Evolutionary conservation across 768 basidiomycete genomes (phyloP).

Genomic region (Boletus subcaerulescens): DNA sequence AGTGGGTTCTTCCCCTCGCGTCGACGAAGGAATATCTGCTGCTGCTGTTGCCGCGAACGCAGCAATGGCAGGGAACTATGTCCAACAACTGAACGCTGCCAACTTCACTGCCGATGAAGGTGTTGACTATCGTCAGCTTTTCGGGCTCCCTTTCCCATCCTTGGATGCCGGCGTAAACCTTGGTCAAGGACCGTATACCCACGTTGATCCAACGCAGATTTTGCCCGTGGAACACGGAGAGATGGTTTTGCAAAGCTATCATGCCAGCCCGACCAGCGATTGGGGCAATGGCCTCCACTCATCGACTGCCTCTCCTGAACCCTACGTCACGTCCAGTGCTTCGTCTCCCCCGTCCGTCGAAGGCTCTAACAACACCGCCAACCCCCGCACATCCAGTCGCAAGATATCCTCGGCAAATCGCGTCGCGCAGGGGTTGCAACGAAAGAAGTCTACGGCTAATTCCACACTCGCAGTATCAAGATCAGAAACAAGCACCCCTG

Average conservation of each 20-base stretch:
- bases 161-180: conserved; percentile 42
- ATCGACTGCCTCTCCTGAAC: conserved; percentile 72
- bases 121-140: conserved; percentile 60
- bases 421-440: conserved; percentile 50
- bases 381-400: conserved; percentile 37
- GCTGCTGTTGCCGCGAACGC: conserved; percentile 59
- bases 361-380: conserved; percentile 34
- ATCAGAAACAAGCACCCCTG: conserved; percentile 68
- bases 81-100: conserved; percentile 53
- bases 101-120: conserved; percentile 53
- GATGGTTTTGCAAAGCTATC: conserved; percentile 49
- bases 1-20: conserved; percentile 28
- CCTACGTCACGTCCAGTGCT: conserved; percentile 63
- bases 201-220: conserved; percentile 93
- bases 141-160: conserved; percentile 61
- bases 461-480: conserved; percentile 34
- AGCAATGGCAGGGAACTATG: conserved; percentile 73
- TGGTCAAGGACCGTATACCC: conserved; percentile 58
- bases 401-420: conserved; percentile 70
- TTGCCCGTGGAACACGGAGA: conserved; percentile 44
- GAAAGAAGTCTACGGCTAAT: conserved; percentile 45
- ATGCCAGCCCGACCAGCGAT: conserved; percentile 79
- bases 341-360: conserved; percentile 73
- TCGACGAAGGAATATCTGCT: conserved; percentile 57
- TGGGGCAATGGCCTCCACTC: conserved; percentile 75